Percentiles rank a stretch among this genome's conserved stretches.
Conservation (phyloP, 306 rosid genomes). For the Cucurbita pepo region DNA sequence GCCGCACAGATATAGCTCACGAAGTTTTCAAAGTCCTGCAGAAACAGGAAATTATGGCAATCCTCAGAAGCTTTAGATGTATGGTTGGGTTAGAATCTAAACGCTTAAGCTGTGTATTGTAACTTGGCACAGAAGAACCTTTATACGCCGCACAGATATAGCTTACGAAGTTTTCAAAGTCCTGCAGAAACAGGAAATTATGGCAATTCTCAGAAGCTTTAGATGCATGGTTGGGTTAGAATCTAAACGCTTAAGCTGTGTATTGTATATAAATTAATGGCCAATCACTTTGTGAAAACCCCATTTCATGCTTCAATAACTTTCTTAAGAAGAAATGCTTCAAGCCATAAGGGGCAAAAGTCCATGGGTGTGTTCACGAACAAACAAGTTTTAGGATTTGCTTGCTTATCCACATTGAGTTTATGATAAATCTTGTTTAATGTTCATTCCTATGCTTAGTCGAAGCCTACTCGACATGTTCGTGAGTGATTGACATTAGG, state of each 20-base stretch:
- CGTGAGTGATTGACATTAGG: not conserved
- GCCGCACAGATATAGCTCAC: constrained; percentile 58
- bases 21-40: constrained; percentile 65
- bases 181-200: constrained; percentile 27
- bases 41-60: not conserved
- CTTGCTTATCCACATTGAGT: not conserved
- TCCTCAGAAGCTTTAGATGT: not conserved
- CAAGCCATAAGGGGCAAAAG: not conserved
- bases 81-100: not conserved
- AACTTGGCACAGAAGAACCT: constrained; percentile 20
- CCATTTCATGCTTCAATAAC: not conserved
- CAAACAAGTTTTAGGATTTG: not conserved
- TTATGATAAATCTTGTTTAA: not conserved
- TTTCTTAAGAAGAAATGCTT: not conserved
- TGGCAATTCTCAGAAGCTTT: not conserved
- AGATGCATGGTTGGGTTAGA: not conserved
- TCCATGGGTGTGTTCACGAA: not conserved
- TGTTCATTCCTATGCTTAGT: not conserved
- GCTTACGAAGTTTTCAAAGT: constrained; percentile 51
- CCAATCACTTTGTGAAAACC: not conserved
- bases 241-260: not conserved
- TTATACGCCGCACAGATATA: constrained; percentile 65
- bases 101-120: not conserved
- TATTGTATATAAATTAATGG: not conserved
- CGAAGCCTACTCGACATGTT: not conserved